Evolutionary conservation across 2,329 filamentous ascomycete genomes (phyloP).

Genomic region (Alternaria solani): DNA sequence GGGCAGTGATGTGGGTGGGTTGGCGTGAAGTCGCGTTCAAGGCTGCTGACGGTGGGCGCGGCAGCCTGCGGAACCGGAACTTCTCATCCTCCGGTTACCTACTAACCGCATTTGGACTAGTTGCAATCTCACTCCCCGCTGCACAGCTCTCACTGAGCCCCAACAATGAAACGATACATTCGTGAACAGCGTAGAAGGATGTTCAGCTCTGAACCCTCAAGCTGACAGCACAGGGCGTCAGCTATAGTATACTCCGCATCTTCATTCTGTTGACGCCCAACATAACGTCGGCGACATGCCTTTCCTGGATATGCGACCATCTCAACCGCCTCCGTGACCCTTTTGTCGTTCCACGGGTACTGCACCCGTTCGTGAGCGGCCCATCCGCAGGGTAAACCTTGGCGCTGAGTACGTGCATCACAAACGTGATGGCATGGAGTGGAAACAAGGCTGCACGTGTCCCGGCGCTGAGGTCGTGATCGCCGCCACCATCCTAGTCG

Average conservation of each 20-base stretch:
- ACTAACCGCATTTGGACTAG: neutral
- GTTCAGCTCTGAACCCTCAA: neutral
- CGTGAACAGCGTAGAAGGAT: neutral
- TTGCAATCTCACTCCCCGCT: too few relatives aligned
- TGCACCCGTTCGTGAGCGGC: too few relatives aligned
- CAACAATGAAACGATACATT: too few relatives aligned
- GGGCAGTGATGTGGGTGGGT: neutral
- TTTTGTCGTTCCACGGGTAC: neutral
- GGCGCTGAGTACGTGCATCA: too few relatives aligned
- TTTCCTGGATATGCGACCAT: neutral
- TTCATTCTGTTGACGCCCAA: neutral
- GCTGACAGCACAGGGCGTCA: neutral
- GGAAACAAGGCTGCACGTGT: neutral
- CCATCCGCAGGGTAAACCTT: too few relatives aligned
- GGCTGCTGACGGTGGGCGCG: neutral
- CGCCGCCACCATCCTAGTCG: neutral
- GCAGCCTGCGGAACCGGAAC: neutral
- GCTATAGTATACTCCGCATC: neutral
- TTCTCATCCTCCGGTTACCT: neutral
- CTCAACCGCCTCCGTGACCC: neutral
- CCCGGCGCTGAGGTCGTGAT: neutral
- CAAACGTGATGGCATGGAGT: too few relatives aligned
- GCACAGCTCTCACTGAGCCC: too few relatives aligned
- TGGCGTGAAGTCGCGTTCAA: neutral
- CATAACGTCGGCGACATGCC: neutral